phyloP scores from a whole-genome alignment of 139 green algal genomes.

The Chlorella sp. region DNA sequence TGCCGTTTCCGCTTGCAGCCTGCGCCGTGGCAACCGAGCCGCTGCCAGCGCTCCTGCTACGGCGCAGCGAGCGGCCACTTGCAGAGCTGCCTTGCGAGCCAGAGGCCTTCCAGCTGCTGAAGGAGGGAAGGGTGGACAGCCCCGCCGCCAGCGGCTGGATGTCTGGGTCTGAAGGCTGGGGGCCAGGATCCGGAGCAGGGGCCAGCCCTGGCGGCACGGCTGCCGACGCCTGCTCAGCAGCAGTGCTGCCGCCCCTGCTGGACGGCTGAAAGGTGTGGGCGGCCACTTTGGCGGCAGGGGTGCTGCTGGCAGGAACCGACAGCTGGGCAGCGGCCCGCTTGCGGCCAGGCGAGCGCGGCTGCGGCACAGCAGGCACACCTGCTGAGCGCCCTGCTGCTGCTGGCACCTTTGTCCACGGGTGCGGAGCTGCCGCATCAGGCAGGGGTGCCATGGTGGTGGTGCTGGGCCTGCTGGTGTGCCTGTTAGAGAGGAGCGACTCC shows the following conservation, averaged over 20 bases:
- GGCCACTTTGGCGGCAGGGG: neutral
- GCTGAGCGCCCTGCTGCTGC: too few species aligned
- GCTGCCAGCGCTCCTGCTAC: neutral
- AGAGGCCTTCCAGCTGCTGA: too few species aligned
- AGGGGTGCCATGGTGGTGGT: too few species aligned
- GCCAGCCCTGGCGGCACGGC: neutral
- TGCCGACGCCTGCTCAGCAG: too few species aligned
- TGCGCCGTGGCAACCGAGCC: neutral
- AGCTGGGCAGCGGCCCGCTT: neutral
- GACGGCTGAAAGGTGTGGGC: neutral
- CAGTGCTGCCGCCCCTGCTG: too few species aligned
- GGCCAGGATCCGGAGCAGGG: too few species aligned
- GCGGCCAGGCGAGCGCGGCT: too few species aligned
- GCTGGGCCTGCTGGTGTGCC: too few species aligned
- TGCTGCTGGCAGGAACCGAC: neutral
- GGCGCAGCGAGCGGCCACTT: too few species aligned
- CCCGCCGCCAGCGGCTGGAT: neutral
- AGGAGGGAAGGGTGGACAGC: neutral
- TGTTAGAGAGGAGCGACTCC: too few species aligned
- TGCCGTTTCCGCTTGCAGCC: neutral
- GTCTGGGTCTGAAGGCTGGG: neutral
- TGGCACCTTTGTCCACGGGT: neutral
- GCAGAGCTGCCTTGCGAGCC: too few species aligned
- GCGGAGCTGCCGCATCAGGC: neutral
- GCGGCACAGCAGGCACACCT: too few species aligned